Conservation (phyloP, 1,139 yeast genomes). For the Sugiyamaella neomexicana region DNA sequence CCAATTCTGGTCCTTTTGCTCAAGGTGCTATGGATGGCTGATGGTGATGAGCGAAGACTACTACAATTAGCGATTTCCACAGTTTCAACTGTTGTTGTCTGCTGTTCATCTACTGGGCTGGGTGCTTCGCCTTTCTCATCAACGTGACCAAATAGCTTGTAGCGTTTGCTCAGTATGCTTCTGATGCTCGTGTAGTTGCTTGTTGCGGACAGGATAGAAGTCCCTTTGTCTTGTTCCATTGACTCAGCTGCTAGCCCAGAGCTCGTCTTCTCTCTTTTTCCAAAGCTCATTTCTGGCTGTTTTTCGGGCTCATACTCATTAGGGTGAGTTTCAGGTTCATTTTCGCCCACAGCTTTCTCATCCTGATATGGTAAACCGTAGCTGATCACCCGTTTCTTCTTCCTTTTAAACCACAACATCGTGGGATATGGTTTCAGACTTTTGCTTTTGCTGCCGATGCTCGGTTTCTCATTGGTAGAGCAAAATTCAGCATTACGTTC, state of each 20-base stretch:
- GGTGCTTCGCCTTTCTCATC: not conserved
- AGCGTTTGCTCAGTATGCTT: not conserved
- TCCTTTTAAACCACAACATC: not conserved
- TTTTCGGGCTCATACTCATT: not conserved
- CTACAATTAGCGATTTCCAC: not conserved
- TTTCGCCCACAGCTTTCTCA: not conserved
- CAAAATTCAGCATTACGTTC: not conserved
- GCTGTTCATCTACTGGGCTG: not conserved
- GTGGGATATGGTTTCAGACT: not conserved
- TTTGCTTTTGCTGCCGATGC: not conserved
- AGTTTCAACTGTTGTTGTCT: not conserved
- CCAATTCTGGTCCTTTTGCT: conserved; percentile 1
- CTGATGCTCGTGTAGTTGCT: not conserved
- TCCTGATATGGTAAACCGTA: not conserved
- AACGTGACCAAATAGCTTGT: not conserved
- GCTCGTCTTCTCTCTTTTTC: not conserved
- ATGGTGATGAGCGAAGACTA: not conserved
- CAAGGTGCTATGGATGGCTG: not conserved
- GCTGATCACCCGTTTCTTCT: no score
- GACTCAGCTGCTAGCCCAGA: not conserved
- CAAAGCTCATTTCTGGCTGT: not conserved
- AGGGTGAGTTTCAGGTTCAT: not conserved
- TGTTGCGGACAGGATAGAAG: not conserved
- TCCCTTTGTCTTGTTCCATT: not conserved
- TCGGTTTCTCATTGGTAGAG: not conserved